Conservation (phyloP, 441 rosid genomes). For the Pelargonium myrrhifolium region DNA sequence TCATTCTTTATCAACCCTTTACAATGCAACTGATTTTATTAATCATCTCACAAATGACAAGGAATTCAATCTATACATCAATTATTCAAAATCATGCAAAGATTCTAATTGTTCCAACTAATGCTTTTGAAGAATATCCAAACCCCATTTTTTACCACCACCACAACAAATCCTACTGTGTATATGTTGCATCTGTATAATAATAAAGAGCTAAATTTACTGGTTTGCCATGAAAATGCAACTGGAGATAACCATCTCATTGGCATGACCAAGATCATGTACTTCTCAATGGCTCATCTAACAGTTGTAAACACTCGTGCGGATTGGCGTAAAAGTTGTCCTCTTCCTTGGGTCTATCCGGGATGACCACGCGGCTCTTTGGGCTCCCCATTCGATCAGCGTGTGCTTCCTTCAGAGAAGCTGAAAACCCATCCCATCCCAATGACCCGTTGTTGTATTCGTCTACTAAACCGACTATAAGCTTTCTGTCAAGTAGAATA, state of each 20-base stretch:
- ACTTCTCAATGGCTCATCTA: constrained; percentile 53
- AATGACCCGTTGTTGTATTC: constrained; percentile 37
- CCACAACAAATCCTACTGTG: background rate
- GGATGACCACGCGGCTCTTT: constrained; percentile 37
- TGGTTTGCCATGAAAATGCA: background rate
- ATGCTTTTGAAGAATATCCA: too few relatives aligned
- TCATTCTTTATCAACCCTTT: background rate
- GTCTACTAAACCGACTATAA: constrained; percentile 50
- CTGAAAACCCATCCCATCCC: constrained; percentile 59
- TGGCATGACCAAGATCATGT: constrained; percentile 33
- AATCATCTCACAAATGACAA: background rate
- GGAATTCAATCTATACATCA: constrained; percentile 1
- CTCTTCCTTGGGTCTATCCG: constrained; percentile 66
- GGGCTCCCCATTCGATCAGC: constrained; percentile 55
- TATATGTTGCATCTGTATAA: constrained; percentile 2
- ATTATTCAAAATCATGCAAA: background rate
- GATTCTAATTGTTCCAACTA: background rate
- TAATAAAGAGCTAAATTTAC: constrained; percentile 14
- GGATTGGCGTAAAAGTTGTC: constrained; percentile 69
- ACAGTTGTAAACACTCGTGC: constrained; percentile 57
- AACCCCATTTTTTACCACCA: background rate
- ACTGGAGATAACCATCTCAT: constrained; percentile 15
- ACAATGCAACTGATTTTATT: background rate
- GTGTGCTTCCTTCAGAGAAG: constrained; percentile 45
- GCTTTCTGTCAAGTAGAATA: constrained; percentile 44